Conservation (phyloP, 1,139 yeast species). For the Blastobotrys raffinosifermentans region DNA sequence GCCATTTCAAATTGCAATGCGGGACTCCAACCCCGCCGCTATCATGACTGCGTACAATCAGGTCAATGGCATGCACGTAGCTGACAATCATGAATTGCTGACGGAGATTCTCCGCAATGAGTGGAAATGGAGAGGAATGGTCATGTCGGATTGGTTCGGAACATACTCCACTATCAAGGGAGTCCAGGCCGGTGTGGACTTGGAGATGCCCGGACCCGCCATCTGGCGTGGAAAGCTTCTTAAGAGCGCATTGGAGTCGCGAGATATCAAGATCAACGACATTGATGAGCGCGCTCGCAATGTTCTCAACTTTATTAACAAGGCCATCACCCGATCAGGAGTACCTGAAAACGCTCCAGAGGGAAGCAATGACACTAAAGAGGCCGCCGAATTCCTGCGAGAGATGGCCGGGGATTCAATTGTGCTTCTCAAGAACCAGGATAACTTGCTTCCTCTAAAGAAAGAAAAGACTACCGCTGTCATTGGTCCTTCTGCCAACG, state of each 20-base stretch:
- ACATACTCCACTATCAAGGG: conserved; percentile 45
- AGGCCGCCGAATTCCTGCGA: conserved; percentile 42
- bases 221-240: conserved; percentile 40
- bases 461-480: conserved; percentile 40
- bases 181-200: conserved; percentile 50
- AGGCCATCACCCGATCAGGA: conserved; percentile 37
- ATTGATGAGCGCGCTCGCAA: conserved; percentile 43
- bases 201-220: conserved; percentile 62
- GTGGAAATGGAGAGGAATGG: conserved; percentile 51
- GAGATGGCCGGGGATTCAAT: conserved; percentile 44
- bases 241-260: conserved; percentile 19
- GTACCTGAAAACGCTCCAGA: conserved; percentile 41
- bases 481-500: conserved; percentile 48
- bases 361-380: conserved; percentile 41
- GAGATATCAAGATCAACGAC: conserved; percentile 20
- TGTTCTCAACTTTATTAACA: conserved; percentile 44
- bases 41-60: conserved; percentile 59
- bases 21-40: conserved; percentile 44
- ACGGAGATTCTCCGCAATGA: conserved; percentile 46
- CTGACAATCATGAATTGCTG: conserved; percentile 42
- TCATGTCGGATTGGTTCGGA: conserved; percentile 63
- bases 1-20: conserved; percentile 56
- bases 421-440: conserved; percentile 50
- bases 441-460: conserved; percentile 37
- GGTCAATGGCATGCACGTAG: conserved; percentile 52